These are phyloP conservation scores for Heracleum sosnowskyi DNA, from an alignment of 129 eudicot genomes.

Conservation along the genomic window DNA sequence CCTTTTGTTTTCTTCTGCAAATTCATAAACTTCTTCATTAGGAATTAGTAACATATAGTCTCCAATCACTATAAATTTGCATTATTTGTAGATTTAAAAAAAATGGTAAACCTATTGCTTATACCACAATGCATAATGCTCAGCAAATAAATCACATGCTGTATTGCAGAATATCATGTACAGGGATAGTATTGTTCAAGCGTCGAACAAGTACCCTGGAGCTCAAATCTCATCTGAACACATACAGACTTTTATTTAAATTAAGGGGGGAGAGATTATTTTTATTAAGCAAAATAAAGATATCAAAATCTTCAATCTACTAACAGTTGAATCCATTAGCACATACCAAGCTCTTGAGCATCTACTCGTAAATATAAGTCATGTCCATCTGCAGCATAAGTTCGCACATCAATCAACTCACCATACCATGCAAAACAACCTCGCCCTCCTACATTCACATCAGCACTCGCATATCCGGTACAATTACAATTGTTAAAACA, in stretches of 20 bases:
- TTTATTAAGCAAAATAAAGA: not conserved
- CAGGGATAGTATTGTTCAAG: not conserved
- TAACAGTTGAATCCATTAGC: not conserved
- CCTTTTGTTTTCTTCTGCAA: not conserved
- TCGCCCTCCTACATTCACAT: constrained; percentile 6
- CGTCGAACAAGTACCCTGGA: no score
- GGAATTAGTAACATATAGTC: not conserved
- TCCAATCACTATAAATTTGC: not conserved
- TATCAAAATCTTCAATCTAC: not conserved
- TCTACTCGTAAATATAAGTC: constrained; percentile 12
- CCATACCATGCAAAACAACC: constrained; percentile 20
- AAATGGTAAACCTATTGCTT: not conserved
- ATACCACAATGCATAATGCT: not conserved
- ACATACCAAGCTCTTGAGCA: constrained; percentile 13
- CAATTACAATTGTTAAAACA: constrained; percentile 16
- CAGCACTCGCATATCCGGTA: constrained; percentile 13
- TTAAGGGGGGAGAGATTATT: no score
- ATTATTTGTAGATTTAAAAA: not conserved
- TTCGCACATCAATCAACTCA: constrained; percentile 10
- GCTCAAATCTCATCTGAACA: no score
- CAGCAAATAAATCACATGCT: not conserved
- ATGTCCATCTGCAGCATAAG: constrained; percentile 5
- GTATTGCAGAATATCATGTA: not conserved
- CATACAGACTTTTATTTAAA: no score
- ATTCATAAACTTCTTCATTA: not conserved